phyloP scores from a whole-genome alignment of 2,329 filamentous ascomycete species.

The Penicillium sp. region DNA sequence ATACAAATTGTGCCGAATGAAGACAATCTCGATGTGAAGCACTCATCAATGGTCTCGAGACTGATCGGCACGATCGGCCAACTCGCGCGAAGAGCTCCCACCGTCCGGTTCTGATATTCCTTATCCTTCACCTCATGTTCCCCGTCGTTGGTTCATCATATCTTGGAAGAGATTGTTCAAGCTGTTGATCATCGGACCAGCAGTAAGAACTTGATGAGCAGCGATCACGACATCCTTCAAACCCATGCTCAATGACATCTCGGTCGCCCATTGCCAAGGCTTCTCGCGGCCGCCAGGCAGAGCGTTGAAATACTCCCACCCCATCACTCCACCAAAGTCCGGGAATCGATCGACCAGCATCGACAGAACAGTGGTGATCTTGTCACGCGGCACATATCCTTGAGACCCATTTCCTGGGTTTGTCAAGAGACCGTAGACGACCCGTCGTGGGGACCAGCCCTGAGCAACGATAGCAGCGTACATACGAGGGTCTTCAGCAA shows the following conservation, averaged over 20 bases:
- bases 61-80: too few species aligned
- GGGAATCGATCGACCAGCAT: slow-evolving; percentile 56
- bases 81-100: too few species aligned
- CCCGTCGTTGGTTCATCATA: slow-evolving; percentile 24
- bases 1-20: too few species aligned
- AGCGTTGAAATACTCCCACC: slow-evolving; percentile 92
- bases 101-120: too few species aligned
- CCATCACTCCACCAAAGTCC: slow-evolving; percentile 80
- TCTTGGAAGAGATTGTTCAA: slow-evolving; percentile 27
- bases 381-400: slow-evolving; percentile 57
- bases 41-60: too few species aligned
- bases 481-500: slow-evolving; percentile 47
- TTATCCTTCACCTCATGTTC: slow-evolving; percentile 1
- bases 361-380: slow-evolving; percentile 53
- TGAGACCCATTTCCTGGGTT: slow-evolving; percentile 64
- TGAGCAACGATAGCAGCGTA: slow-evolving; percentile 40
- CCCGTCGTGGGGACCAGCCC: slow-evolving; percentile 66
- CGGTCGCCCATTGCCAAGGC: slow-evolving; percentile 73
- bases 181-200: slow-evolving; percentile 25
- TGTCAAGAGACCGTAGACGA: slow-evolving; percentile 77
- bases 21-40: too few species aligned
- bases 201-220: slow-evolving; percentile 25
- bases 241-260: slow-evolving; percentile 52
- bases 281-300: slow-evolving; percentile 55
- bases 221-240: slow-evolving; percentile 36